Base-by-base conservation (phyloP, 345 rosid species). In the Durio zibethinus region DNA sequence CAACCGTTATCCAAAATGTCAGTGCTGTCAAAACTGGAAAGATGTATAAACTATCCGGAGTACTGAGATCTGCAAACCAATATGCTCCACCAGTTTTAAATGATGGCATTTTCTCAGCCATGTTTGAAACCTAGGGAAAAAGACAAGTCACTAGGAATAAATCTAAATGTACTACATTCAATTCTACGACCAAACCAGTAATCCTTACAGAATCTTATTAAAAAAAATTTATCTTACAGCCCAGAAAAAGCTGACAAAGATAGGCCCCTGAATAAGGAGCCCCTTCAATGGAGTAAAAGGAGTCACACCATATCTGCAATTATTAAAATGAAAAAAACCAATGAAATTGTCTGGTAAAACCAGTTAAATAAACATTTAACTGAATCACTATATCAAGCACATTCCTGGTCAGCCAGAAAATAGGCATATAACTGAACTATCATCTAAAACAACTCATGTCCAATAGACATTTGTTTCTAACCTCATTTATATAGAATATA, bases 101-200 rank as follows among this genome's bases (percentile, higher is more conserved):
- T 6, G 99, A 93, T 12, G 93, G 91, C 68, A 93, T 89, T 77
- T 96, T 96, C 82, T 93, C 97, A 23, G 87, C 94, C 99, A 93
- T 96, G 74, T 88, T 92, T 42, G 87, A 29, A 69, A 95, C 84
- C 99, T 91, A 87, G 38, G 42, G 23, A 33, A 42, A 3, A 52
- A 78, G 14, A 80, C 27, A 64, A 54, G 31, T 23, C 33, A 54
- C 23, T 40, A 5, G 40, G 33, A 65, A 82, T 35, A 76, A 27
- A 61, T 64, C 2, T 35, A 53, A 74, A 71, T 5, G 45, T 20
- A 35, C 27, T 54, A 47, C 8, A 70, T 43, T 31, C n/a, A 47
- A 50, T 47, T 16, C 35, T 12, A 40, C 54, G 38, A 70, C 50
- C 33, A 54, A 67, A 67, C 40, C 16, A 67, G 65, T 9, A 21